These are phyloP conservation scores for Colletotrichum sojae DNA, from an alignment of 2,329 filamentous ascomycete species.

Conservation along the genomic window DNA sequence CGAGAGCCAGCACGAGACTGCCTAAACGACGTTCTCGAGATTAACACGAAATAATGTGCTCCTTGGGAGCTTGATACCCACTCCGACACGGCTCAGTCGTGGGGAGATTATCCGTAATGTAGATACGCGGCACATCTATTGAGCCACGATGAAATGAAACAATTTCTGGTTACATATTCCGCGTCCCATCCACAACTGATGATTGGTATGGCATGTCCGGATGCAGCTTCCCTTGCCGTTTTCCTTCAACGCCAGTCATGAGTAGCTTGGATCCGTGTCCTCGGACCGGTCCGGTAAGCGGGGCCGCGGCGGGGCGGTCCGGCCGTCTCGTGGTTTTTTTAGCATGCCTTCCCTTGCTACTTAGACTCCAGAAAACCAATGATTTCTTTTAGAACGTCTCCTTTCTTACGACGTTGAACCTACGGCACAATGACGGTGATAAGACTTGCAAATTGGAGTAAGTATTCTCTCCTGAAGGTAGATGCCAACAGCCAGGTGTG, in stretches of 20 bases:
- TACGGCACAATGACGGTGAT: no score
- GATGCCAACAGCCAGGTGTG: no score
- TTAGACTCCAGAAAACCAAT: no score
- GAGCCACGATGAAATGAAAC: not conserved
- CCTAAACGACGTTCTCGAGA: not conserved
- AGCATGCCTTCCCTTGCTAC: not conserved
- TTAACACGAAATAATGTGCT: not conserved
- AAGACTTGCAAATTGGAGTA: no score
- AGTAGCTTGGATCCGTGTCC: no score
- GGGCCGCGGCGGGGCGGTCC: not conserved
- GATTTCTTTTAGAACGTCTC: no score
- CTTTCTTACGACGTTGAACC: no score
- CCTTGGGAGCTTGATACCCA: not conserved
- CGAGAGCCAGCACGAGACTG: slow-evolving; percentile 22
- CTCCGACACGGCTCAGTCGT: not conserved
- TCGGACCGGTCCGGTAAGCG: not conserved
- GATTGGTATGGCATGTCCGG: no score
- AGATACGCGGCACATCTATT: not conserved
- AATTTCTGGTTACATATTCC: not conserved
- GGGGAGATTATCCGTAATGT: not conserved
- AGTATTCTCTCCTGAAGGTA: no score
- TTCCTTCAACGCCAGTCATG: no score
- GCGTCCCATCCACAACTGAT: no score
- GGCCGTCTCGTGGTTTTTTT: not conserved
- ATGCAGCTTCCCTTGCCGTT: no score